These are phyloP conservation scores for Penicillium verrucosum DNA, from an alignment of 2,329 filamentous ascomycete species.

Conservation along the genomic window DNA sequence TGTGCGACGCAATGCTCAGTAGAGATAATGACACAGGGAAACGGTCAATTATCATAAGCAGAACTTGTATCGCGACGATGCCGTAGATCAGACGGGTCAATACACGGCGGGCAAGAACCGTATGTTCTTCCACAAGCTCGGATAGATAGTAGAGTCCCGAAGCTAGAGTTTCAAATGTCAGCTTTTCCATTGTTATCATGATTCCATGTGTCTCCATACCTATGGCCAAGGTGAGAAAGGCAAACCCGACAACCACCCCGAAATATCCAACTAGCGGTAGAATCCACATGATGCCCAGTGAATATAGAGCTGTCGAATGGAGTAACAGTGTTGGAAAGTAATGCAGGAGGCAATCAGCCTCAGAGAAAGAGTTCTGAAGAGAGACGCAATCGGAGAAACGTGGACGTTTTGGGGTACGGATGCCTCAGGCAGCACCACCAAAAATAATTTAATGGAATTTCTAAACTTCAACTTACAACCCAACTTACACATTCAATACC, in stretches of 20 bases:
- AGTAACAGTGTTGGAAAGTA: conserved; percentile 25
- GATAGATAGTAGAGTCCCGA: conserved; percentile 99
- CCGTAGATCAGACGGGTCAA: conserved; percentile 79
- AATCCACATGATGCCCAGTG: conserved; percentile 73
- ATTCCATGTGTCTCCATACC: conserved; percentile 49
- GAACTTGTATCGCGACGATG: conserved; percentile 69
- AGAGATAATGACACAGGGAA: conserved; percentile 73
- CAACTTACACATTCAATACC: conserved; percentile 6
- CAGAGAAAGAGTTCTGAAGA: not conserved
- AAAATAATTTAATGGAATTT: conserved; percentile 14
- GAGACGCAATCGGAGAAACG: conserved; percentile 3
- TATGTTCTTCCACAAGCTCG: conserved; percentile 96
- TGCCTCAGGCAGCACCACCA: conserved; percentile 16
- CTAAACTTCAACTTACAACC: not conserved
- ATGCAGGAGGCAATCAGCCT: not conserved
- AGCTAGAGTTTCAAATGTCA: conserved; percentile 51
- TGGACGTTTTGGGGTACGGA: conserved; percentile 11
- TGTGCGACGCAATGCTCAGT: conserved; percentile 75
- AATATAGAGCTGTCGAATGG: not conserved
- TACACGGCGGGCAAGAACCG: conserved; percentile 84
- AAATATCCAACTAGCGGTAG: conserved; percentile 86
- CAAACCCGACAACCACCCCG: conserved; percentile 83
- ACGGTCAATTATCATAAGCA: conserved; percentile 77
- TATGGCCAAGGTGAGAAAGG: conserved; percentile 90
- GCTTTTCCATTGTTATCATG: not conserved